Evolutionary conservation across 352 stramenopile genomes (phyloP), one percentile per base, ranked within the genome.

Genomic region (Phytophthora macrochlamydospora): DNA sequence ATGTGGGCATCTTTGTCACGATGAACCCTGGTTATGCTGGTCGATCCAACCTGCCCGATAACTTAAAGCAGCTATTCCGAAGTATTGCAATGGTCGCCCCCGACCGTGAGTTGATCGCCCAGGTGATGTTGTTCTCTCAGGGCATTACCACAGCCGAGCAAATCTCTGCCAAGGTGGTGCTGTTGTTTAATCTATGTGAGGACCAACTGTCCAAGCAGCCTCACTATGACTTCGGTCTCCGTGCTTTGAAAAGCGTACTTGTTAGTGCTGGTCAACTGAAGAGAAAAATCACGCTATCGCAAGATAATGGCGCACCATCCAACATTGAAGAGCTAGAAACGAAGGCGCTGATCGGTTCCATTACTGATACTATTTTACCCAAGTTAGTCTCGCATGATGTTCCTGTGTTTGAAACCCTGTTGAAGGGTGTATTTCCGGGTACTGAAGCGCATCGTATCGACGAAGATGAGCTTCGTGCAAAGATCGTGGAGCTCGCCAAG

Each of bases 21-120:
- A 99, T 99, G 98, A 99, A 99, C 76, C 98, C 98, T 38, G 97
- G 96, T 29, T 99, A 99, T 76, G 98, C 98, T 56, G 98, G 98
- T 9, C 89, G 98, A 65, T 98, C 93, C 7, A 98, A 99, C 69
- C 68, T 99, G 42, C 96, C 96, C 0, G 97, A 99, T 73, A 99
- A 99, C 76, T 82, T 99, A 54, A 99, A 99, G 78, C 97, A 98
- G 57, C 83, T 99, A 2, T 99, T 99, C 89, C 86, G 98, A 8
- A 98, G 98, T 56, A 98, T 99, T 59, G 98, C 98, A 5, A 99
- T 99, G 98, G 97, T 99, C 64, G 93, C 98, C 11, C 98, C 98
- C 31, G 98, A 99, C 81, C 83, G 97, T 11, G 97, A 99, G 57
- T 74, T 99, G 38, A 99, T 99, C 70, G 97, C 98, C 4, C 97